Conservation (phyloP, 2,329 filamentous ascomycete species). For the Xylariaceae sp. region DNA sequence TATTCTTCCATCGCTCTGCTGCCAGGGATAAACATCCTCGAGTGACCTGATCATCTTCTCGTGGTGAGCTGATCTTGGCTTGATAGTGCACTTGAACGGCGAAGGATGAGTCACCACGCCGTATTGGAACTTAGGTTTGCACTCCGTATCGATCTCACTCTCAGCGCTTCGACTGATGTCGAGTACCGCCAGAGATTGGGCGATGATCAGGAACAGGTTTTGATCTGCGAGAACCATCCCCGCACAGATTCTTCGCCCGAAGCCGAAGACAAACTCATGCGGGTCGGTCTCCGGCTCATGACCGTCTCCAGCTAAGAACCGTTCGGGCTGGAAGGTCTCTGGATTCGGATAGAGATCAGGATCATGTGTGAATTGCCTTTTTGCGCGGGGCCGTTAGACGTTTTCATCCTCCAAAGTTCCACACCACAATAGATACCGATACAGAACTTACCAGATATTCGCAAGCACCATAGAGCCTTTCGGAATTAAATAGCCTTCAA, state of each 20-base stretch:
- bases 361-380: constrained; percentile 54
- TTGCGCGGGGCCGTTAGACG: background rate
- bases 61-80: constrained; percentile 25
- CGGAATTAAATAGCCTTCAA: constrained; percentile 18
- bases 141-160: constrained; percentile 33
- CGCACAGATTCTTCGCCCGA: constrained; percentile 36
- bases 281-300: constrained; percentile 30
- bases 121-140: constrained; percentile 15
- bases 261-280: constrained; percentile 32
- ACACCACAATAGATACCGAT: background rate
- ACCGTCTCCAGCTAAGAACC: constrained; percentile 29
- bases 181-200: constrained; percentile 45
- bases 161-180: constrained; percentile 34
- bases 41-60: constrained; percentile 24
- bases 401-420: background rate
- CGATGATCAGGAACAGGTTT: constrained; percentile 35
- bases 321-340: constrained; percentile 33
- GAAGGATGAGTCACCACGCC: constrained; percentile 27
- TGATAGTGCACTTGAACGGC: constrained; percentile 24
- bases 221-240: constrained; percentile 34
- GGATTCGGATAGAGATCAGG: constrained; percentile 56
- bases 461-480: constrained; percentile 18
- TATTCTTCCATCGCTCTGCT: constrained; percentile 8
- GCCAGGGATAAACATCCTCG: constrained; percentile 15
- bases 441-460: constrained; percentile 17